Percentiles rank a stretch among this genome's conserved stretches.
Conservation (phyloP, 768 basidiomycete genomes). For the Infundibulicybe gibba region DNA sequence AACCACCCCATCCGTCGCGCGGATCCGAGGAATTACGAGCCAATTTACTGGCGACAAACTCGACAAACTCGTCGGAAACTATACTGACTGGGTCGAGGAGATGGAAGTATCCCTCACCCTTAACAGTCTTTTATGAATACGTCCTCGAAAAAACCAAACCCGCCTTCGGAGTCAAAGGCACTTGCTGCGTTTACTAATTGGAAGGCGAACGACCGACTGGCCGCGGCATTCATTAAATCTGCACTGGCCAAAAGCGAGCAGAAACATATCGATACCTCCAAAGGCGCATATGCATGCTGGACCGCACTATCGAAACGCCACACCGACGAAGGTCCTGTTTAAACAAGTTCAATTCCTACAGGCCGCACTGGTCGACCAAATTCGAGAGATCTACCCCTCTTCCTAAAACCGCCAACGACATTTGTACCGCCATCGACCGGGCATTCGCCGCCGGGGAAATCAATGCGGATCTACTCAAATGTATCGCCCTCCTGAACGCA, state of each 20-base stretch:
- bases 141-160: no score
- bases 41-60: no score
- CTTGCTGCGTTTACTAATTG: conserved; percentile 1
- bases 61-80: no score
- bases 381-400: neutral
- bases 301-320: conserved; percentile 2
- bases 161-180: no score
- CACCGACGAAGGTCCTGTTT: conserved; percentile 13
- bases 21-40: no score
- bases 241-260: neutral
- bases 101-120: no score
- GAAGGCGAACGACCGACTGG: conserved; percentile 8
- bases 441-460: conserved; percentile 9
- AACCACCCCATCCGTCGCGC: no score
- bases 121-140: no score
- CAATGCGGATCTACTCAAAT: conserved; percentile 8
- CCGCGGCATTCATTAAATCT: conserved; percentile 3
- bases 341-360: conserved; percentile 12
- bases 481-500: conserved; percentile 7
- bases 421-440: conserved; percentile 1
- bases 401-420: neutral
- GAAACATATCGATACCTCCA: no score
- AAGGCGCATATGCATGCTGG: conserved; percentile 6
- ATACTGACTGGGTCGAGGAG: no score
- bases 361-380: conserved; percentile 7